Evolutionary conservation across 2,329 filamentous ascomycete genomes (phyloP).

Genomic region (Aspergillus sp.): DNA sequence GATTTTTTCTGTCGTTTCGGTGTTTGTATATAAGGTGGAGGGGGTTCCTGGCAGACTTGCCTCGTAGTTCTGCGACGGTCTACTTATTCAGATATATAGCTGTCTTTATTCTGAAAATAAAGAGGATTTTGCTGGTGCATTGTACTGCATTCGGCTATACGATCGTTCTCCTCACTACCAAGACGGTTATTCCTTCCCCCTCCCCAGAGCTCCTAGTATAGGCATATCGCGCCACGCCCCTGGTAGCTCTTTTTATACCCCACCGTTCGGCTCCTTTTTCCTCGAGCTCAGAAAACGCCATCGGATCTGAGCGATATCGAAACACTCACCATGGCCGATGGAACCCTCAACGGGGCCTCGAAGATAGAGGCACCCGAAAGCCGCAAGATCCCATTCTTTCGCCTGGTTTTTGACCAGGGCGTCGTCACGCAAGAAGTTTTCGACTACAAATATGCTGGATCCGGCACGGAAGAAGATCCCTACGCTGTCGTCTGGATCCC

Average conservation of each 20-base stretch:
- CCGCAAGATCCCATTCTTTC: constrained; percentile 41
- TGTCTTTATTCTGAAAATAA: not conserved
- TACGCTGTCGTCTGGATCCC: constrained; percentile 50
- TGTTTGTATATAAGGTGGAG: constrained; percentile 8
- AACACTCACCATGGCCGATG: constrained; percentile 31
- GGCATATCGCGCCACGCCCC: not conserved
- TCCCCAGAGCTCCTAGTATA: not conserved
- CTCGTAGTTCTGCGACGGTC: not conserved
- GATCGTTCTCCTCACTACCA: not conserved
- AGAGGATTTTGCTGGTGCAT: not conserved
- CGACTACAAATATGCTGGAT: constrained; percentile 40
- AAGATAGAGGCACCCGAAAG: constrained; percentile 33
- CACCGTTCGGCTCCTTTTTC: not conserved
- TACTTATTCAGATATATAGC: not conserved
- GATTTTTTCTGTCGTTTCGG: not conserved
- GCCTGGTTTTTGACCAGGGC: constrained; percentile 37
- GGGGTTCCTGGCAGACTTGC: not conserved
- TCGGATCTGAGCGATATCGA: not conserved
- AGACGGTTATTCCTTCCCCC: not conserved
- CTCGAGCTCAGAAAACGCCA: not conserved
- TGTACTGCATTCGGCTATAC: not conserved
- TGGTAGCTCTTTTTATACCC: not conserved
- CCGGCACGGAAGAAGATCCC: constrained; percentile 48
- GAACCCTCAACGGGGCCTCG: constrained; percentile 32
- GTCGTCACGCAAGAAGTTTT: constrained; percentile 41